These are phyloP conservation scores for Quambalaria eucalypti DNA, from an alignment of 1,284 basidiomycete species.

Conservation along the genomic window DNA sequence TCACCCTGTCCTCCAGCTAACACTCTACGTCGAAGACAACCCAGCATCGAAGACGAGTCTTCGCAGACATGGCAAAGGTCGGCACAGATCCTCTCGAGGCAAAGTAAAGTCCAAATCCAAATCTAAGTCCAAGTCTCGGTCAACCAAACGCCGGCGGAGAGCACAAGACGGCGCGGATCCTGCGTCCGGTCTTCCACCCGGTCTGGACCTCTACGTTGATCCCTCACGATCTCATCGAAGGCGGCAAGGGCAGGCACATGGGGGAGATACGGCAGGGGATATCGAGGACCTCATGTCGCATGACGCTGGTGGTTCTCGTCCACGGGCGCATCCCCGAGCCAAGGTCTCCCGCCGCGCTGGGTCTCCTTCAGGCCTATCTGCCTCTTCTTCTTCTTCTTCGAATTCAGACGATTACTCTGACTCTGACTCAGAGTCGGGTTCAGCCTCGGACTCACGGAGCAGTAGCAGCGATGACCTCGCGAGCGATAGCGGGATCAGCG, in stretches of 20 bases:
- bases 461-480: neutral
- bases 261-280: no score
- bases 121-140: no score
- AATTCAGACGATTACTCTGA: neutral
- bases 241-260: neutral
- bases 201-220: neutral
- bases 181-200: neutral
- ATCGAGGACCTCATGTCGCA: neutral
- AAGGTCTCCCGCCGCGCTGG: neutral
- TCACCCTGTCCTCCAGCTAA: conserved; percentile 7
- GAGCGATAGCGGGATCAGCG: conserved; percentile 3
- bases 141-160: neutral
- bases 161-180: neutral
- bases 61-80: no score
- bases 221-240: neutral
- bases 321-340: neutral
- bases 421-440: neutral
- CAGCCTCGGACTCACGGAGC: neutral
- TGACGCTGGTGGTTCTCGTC: neutral
- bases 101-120: no score
- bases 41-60: conserved; percentile 2
- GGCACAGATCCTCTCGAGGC: no score
- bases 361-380: neutral
- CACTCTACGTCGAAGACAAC: conserved; percentile 12
- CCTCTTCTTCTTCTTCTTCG: neutral